Evolutionary conservation across 768 basidiomycete species (phyloP).

Genomic region (Agrocybe chaxingu): DNA sequence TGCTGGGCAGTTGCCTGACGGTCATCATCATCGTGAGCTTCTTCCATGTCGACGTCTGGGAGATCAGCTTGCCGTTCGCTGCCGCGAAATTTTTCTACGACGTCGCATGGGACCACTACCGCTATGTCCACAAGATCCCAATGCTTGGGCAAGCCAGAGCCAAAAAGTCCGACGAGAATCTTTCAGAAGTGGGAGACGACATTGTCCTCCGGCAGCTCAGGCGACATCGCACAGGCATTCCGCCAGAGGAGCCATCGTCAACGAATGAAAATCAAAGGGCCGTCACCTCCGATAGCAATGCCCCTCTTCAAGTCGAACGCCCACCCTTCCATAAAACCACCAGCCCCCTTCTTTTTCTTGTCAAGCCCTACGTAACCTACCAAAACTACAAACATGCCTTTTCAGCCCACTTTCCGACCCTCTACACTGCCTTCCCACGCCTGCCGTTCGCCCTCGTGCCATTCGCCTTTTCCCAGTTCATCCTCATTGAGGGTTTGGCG

Average conservation of each 20-base stretch:
- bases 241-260: background rate
- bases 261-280: background rate
- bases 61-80: slow-evolving; percentile 81
- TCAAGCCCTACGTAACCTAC: slow-evolving; percentile 12
- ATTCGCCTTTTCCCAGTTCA: slow-evolving; percentile 94
- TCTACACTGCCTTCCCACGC: slow-evolving; percentile 59
- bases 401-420: slow-evolving; percentile 63
- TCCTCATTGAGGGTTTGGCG: slow-evolving; percentile 82
- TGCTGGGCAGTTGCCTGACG: slow-evolving; percentile 67
- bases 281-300: slow-evolving; percentile 9
- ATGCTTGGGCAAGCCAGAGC: slow-evolving; percentile 13
- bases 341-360: slow-evolving; percentile 12
- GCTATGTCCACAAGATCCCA: slow-evolving; percentile 53
- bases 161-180: slow-evolving; percentile 13
- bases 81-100: slow-evolving; percentile 70
- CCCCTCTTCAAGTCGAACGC: slow-evolving; percentile 7
- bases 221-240: slow-evolving; percentile 7
- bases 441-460: slow-evolving; percentile 82
- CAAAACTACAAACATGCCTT: slow-evolving; percentile 10
- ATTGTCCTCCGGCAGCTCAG: slow-evolving; percentile 12
- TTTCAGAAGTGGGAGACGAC: slow-evolving; percentile 6
- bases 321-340: slow-evolving; percentile 14
- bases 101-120: slow-evolving; percentile 61
- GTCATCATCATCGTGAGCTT: slow-evolving; percentile 76
- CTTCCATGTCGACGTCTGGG: slow-evolving; percentile 77